These are phyloP conservation scores for Letharia columbiana DNA, from an alignment of 495 filamentous ascomycete genomes.

Conservation along the genomic window DNA sequence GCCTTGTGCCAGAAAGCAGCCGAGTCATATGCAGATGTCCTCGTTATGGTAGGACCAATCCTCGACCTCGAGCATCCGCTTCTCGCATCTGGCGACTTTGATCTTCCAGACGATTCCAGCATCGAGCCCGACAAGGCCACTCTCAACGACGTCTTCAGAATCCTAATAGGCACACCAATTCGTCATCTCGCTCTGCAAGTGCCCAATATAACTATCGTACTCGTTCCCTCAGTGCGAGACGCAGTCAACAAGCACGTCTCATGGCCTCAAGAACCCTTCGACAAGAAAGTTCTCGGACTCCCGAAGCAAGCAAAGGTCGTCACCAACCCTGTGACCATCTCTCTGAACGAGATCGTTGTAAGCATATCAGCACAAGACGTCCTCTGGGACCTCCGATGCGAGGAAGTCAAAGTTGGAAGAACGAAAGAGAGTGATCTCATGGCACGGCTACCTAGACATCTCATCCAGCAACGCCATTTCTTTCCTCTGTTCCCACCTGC, in stretches of 20 bases:
- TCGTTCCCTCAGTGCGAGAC: slow-evolving; percentile 84
- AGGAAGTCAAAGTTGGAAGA: slow-evolving; percentile 59
- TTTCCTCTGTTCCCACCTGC: slow-evolving; percentile 79
- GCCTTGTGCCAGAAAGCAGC: slow-evolving; percentile 70
- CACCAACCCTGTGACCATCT: slow-evolving; percentile 80
- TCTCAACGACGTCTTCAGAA: slow-evolving; percentile 72
- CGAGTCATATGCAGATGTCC: slow-evolving; percentile 63
- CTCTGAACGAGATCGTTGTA: slow-evolving; percentile 73
- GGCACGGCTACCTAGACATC: slow-evolving; percentile 56
- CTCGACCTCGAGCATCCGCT: slow-evolving; percentile 85
- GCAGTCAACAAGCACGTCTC: slow-evolving; percentile 71
- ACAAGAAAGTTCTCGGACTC: slow-evolving; percentile 60
- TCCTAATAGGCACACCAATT: slow-evolving; percentile 61
- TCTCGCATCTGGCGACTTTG: slow-evolving; percentile 82
- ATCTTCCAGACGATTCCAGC: slow-evolving; percentile 64
- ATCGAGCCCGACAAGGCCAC: slow-evolving; percentile 68
- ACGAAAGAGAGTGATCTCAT: slow-evolving; percentile 51
- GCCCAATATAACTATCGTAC: slow-evolving; percentile 68
- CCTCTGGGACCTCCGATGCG: slow-evolving; percentile 66
- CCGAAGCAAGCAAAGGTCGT: slow-evolving; percentile 68
- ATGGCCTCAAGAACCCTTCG: slow-evolving; percentile 81
- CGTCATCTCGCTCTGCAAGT: slow-evolving; percentile 55
- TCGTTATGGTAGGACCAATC: slow-evolving; percentile 80
- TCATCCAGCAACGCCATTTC: slow-evolving; percentile 84
- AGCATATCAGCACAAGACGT: slow-evolving; percentile 77